phyloP scores from a whole-genome alignment of 2,329 filamentous ascomycete species.

The Verticillium tricorpus region DNA sequence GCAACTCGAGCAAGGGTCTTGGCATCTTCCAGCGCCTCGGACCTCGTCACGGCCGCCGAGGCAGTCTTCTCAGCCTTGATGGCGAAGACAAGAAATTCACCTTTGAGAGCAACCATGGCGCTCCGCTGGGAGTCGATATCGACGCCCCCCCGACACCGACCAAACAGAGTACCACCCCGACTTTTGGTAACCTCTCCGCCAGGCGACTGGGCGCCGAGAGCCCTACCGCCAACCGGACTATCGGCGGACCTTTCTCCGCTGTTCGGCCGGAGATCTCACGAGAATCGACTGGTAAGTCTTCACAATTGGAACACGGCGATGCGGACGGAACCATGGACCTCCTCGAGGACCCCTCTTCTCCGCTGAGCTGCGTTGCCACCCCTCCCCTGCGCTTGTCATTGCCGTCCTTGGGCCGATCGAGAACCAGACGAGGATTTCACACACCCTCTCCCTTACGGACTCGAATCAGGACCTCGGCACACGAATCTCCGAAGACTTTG shows the following conservation, averaged over 20 bases:
- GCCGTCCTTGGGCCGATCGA: slow-evolving; percentile 31
- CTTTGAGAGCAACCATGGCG: slow-evolving; percentile 36
- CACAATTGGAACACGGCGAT: slow-evolving; percentile 10
- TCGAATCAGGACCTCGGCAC: slow-evolving; percentile 21
- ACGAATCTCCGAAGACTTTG: slow-evolving; percentile 28
- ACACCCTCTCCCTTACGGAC: slow-evolving; percentile 28
- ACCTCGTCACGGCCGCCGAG: slow-evolving; percentile 41
- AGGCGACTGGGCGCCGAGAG: slow-evolving; percentile 37
- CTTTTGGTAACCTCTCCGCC: slow-evolving; percentile 31
- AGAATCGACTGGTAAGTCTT: slow-evolving; percentile 42
- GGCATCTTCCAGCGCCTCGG: slow-evolving; percentile 62
- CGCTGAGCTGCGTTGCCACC: slow-evolving; percentile 25
- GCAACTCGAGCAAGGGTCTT: slow-evolving; percentile 54
- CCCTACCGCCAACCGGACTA: slow-evolving; percentile 42
- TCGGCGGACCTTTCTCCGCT: slow-evolving; percentile 36
- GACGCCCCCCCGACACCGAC: slow-evolving; percentile 94
- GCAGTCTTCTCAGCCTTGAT: slow-evolving; percentile 77
- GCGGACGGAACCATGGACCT: neutral
- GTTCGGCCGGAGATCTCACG: slow-evolving; percentile 29
- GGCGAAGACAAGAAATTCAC: slow-evolving; percentile 64
- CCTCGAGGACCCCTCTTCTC: slow-evolving; percentile 21
- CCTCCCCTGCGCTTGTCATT: slow-evolving; percentile 27
- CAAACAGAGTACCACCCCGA: slow-evolving; percentile 56
- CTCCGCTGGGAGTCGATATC: slow-evolving; percentile 35
- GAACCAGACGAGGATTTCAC: slow-evolving; percentile 22